Evolutionary conservation across 345 rosid species (phyloP).

Genomic region (Garcia nutans): DNA sequence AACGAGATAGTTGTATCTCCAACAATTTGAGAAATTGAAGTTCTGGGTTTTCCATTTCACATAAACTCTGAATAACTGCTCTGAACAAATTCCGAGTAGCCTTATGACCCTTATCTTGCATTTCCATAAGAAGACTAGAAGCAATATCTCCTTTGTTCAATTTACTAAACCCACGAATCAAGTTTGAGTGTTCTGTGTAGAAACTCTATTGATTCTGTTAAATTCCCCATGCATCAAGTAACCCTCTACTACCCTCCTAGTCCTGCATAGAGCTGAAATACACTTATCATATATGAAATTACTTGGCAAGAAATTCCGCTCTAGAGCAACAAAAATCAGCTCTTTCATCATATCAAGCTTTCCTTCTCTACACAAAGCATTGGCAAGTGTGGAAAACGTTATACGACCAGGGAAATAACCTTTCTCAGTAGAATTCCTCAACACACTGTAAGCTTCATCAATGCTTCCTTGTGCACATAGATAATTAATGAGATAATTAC

Average conservation of each 20-base stretch:
- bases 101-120: slow-evolving; percentile 67
- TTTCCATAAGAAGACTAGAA: slow-evolving; percentile 60
- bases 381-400: slow-evolving; percentile 52
- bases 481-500: slow-evolving; percentile 62
- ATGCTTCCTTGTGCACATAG: slow-evolving; percentile 47
- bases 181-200: slow-evolving; percentile 23
- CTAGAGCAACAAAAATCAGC: slow-evolving; percentile 43
- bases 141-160: slow-evolving; percentile 58
- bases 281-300: slow-evolving; percentile 40
- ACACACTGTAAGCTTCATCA: slow-evolving; percentile 56
- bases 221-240: slow-evolving; percentile 50
- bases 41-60: slow-evolving; percentile 45
- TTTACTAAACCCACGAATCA: slow-evolving; percentile 54
- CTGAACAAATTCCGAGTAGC: slow-evolving; percentile 41
- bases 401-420: slow-evolving; percentile 57
- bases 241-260: slow-evolving; percentile 57
- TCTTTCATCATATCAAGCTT: slow-evolving; percentile 67
- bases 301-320: slow-evolving; percentile 43
- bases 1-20: slow-evolving; percentile 51
- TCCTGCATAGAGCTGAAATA: slow-evolving; percentile 58
- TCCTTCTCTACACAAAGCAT: slow-evolving; percentile 61
- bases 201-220: slow-evolving; percentile 33
- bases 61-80: slow-evolving; percentile 52
- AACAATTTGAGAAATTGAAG: slow-evolving; percentile 44
- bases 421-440: slow-evolving; percentile 48